Evolutionary conservation across 305 asterid species (phyloP).

Genomic region (Stenogyne calaminthoides): DNA sequence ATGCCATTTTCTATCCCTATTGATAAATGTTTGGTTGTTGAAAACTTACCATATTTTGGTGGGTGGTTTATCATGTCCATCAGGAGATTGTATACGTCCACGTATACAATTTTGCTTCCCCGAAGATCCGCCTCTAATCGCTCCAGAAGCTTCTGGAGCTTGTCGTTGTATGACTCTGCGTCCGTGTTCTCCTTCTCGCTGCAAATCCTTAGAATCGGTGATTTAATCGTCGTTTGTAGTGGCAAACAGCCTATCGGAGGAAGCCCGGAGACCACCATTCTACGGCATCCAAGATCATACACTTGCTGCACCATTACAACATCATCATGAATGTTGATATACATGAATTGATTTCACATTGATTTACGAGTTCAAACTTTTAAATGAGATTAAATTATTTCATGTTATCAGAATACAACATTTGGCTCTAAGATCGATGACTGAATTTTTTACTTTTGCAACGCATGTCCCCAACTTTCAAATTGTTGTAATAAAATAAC

Average conservation of each 20-base stretch:
- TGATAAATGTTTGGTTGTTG: neutral
- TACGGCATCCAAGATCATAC: slow-evolving; percentile 55
- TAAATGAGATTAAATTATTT: too few relatives aligned
- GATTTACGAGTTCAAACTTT: too few relatives aligned
- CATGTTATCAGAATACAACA: too few relatives aligned
- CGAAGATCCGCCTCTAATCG: slow-evolving; percentile 37
- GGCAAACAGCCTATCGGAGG: slow-evolving; percentile 82
- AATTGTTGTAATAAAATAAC: too few relatives aligned
- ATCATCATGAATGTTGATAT: too few relatives aligned
- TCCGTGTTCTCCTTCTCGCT: slow-evolving; percentile 46
- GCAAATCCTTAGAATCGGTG: slow-evolving; percentile 51
- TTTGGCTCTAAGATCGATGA: too few relatives aligned
- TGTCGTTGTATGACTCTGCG: slow-evolving; percentile 44
- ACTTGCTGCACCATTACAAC: slow-evolving; percentile 41
- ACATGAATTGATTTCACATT: neutral
- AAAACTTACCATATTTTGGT: slow-evolving; percentile 45
- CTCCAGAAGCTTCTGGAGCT: slow-evolving; percentile 45
- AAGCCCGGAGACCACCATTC: slow-evolving; percentile 52
- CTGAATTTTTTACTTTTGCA: too few relatives aligned
- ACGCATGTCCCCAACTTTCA: too few relatives aligned
- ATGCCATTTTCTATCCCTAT: neutral
- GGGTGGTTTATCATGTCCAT: slow-evolving; percentile 54
- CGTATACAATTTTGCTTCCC: slow-evolving; percentile 54
- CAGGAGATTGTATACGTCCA: slow-evolving; percentile 50
- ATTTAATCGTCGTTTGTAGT: slow-evolving; percentile 47